A percentile compares a stretch with the other conserved stretches of the same genome.
Conservation (phyloP, 306 rosid genomes). For the Quercus engelmannii region DNA sequence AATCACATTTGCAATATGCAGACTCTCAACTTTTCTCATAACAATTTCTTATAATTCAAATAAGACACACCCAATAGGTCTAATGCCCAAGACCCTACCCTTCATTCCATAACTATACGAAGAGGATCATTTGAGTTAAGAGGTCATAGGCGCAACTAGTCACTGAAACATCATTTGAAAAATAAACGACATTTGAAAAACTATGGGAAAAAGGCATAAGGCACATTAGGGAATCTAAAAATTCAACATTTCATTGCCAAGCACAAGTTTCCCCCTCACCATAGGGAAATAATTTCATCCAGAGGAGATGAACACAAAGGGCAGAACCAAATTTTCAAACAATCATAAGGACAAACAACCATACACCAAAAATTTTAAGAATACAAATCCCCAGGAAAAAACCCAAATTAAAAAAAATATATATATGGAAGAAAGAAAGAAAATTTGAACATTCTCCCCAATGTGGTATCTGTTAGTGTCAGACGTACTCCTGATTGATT, state of each 20-base stretch:
- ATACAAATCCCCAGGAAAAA: constrained; percentile 7
- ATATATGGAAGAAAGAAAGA: neutral
- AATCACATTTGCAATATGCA: too few relatives aligned
- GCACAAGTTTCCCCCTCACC: neutral
- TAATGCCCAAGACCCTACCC: too few relatives aligned
- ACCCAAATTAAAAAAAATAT: neutral
- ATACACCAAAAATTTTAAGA: constrained; percentile 9
- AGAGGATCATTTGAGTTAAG: too few relatives aligned
- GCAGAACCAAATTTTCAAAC: constrained; percentile 14
- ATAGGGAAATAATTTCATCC: neutral
- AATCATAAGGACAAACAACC: neutral
- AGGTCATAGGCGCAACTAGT: too few relatives aligned
- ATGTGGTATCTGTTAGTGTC: constrained; percentile 28
- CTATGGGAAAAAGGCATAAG: neutral
- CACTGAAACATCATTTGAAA: neutral
- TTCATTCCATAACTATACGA: too few relatives aligned
- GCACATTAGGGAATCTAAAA: neutral
- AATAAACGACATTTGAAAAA: neutral
- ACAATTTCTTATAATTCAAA: too few relatives aligned
- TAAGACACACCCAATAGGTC: too few relatives aligned
- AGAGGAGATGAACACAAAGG: constrained; percentile 9
- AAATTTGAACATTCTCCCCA: constrained; percentile 29
- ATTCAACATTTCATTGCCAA: neutral
- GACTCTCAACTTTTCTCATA: too few relatives aligned
- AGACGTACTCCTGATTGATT: constrained; percentile 23